Base-by-base conservation (phyloP, 352 stramenopile species). In the Pythium rishiriense region DNA sequence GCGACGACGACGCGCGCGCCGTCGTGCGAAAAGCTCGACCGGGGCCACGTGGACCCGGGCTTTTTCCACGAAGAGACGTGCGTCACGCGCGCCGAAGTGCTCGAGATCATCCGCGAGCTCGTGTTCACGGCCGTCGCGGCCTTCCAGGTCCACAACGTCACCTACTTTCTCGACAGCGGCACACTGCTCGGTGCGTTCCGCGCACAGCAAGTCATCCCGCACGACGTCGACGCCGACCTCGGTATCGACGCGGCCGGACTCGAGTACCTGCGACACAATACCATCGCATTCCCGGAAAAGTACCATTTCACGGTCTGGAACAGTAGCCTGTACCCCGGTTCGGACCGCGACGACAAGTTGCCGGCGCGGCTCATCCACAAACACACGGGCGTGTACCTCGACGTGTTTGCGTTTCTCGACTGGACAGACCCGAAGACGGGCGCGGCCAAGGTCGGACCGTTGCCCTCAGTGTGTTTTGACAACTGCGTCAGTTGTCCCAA, bases 101-200 rank as follows among this genome's bases (percentile, higher is more conserved):
- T 61, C 37, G 24, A 53, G 45, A 66, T 69, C 22, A 48, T 79
- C 31, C 56, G 55, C 15, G 58, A 68, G 26, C 66, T 76, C 46
- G 65, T 76, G 4, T 42, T 72, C 22, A 66, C 45, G 24, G 25
- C 64, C 0, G 39, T 62, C 0, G 17, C 33, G 8, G 43, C 57
- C 22, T 73, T 77, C 19, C 48, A 55, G 9, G 41, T 22, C 24
- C 51, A 76, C 52, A 61, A 64, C 43, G 46, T 77, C 41, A 68
- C 63, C 46, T 69, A 75, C 39, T 79, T 73, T 53, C 49, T 79
- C 17, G 72, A 79, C 25, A 74, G 63, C 25, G 72, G 72, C 28
- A 70, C 72, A 19, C 58, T 79, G 28, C 63, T 79, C 3, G 72
- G 72, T 24, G 41, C 65, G 21, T 69, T 66, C 39, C 72, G 72